These are phyloP conservation scores for Ceratobasidium sp. DNA, from an alignment of 1,284 basidiomycete genomes.

Conservation along the genomic window DNA sequence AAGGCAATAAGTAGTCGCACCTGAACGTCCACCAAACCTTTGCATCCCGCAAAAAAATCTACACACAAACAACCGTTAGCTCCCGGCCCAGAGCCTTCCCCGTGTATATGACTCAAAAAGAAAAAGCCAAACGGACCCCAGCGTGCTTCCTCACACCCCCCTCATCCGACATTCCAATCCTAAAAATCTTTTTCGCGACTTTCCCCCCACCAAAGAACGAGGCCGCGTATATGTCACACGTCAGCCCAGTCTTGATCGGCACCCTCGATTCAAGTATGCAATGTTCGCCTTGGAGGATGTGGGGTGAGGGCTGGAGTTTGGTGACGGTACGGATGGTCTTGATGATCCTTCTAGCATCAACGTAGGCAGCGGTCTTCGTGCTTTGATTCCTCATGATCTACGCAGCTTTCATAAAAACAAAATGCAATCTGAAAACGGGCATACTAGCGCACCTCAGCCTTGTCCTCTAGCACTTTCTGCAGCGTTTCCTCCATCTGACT, in stretches of 20 bases:
- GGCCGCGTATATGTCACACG: conserved; percentile 23
- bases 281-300: conserved; percentile 12
- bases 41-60: neutral
- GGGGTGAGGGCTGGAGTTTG: conserved; percentile 18
- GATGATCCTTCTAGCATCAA: conserved; percentile 18
- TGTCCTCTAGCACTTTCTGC: neutral
- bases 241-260: conserved; percentile 16
- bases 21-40: neutral
- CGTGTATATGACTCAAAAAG: neutral
- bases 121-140: neutral
- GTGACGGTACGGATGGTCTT: conserved; percentile 32
- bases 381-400: conserved; percentile 17
- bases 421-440: neutral
- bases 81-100: neutral
- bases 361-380: neutral
- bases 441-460: neutral
- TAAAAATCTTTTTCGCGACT: conserved; percentile 39
- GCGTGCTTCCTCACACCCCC: conserved; percentile 17
- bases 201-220: conserved; percentile 30
- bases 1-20: conserved; percentile 11
- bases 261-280: conserved; percentile 25
- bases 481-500: neutral
- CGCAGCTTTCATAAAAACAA: neutral
- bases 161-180: conserved; percentile 32
- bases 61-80: neutral